Conservation (phyloP, 768 basidiomycete genomes). For the Phaeotremella fagi region DNA sequence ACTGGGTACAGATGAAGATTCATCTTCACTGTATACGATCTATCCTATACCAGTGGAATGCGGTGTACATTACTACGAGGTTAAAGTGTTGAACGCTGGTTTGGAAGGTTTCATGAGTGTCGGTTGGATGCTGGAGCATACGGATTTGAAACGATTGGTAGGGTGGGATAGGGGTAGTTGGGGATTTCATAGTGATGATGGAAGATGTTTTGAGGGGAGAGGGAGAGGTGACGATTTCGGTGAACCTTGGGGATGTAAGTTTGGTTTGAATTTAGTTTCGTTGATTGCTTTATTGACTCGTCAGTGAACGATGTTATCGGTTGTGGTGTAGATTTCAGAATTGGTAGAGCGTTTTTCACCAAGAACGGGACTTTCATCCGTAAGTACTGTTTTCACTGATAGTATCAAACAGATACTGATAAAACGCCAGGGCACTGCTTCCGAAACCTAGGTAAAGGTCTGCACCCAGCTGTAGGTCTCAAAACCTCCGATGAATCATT, state of each 20-base stretch:
- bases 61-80: conserved; percentile 93
- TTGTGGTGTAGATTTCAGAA: conserved; percentile 83
- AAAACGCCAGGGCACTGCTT: conserved; percentile 25
- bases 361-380: conserved; percentile 65
- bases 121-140: conserved; percentile 30
- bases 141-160: conserved; percentile 34
- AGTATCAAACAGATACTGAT: conserved; percentile 1
- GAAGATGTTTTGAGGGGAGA: conserved; percentile 62
- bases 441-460: conserved; percentile 39
- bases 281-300: conserved; percentile 8
- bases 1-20: conserved; percentile 65
- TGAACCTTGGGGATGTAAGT: conserved; percentile 72
- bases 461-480: conserved; percentile 86
- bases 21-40: conserved; percentile 73
- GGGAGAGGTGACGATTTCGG: conserved; percentile 65
- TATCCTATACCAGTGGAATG: conserved; percentile 74
- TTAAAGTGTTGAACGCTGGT: conserved; percentile 74
- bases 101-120: conserved; percentile 64
- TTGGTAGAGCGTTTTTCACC: conserved; percentile 75
- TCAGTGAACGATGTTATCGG: conserved; percentile 82
- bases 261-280: background rate
- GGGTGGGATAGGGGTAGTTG: conserved; percentile 48
- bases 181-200: conserved; percentile 49
- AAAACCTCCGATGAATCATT: conserved; percentile 73
- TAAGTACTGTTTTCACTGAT: conserved; percentile 8